Evolutionary conservation across 345 rosid genomes (phyloP).

Genomic region (Dovyalis caffra): DNA sequence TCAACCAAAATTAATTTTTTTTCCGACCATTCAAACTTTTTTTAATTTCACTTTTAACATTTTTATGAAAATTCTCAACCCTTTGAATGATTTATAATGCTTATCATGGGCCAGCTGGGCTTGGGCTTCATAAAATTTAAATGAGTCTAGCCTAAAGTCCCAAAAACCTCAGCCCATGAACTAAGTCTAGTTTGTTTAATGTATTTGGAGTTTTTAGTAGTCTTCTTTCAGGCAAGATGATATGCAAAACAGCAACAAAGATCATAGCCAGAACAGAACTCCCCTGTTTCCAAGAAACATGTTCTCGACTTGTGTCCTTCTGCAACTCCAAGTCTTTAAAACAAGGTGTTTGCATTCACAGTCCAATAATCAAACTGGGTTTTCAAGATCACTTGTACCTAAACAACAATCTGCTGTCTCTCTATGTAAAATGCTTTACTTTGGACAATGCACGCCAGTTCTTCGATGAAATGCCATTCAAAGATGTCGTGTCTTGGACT

Average conservation of each 20-base stretch:
- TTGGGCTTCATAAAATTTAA: neutral
- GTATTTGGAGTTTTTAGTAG: neutral
- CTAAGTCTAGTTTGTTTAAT: neutral
- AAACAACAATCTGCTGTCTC: constrained; percentile 57
- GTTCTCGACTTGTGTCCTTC: constrained; percentile 38
- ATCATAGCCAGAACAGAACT: constrained; percentile 26
- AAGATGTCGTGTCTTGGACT: constrained; percentile 68
- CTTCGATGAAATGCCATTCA: constrained; percentile 71
- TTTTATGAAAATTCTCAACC: too few relatives aligned
- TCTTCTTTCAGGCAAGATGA: constrained; percentile 25
- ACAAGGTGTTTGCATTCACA: constrained; percentile 54
- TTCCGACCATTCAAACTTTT: too few relatives aligned
- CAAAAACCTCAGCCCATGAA: neutral
- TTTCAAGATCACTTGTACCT: constrained; percentile 43
- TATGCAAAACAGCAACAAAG: constrained; percentile 22
- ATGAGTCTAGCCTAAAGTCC: neutral
- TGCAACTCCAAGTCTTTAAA: constrained; percentile 48
- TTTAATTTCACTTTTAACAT: too few relatives aligned
- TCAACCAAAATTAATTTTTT: too few relatives aligned
- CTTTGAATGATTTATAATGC: too few relatives aligned
- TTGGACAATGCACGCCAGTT: constrained; percentile 42
- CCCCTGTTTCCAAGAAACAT: constrained; percentile 37
- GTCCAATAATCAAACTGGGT: constrained; percentile 51
- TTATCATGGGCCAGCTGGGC: neutral
- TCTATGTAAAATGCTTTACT: constrained; percentile 45